Percentiles rank a stretch among this genome's conserved stretches.
Conservation (phyloP, 2,329 filamentous ascomycete genomes). For the Paracoccidioides lutzii region DNA sequence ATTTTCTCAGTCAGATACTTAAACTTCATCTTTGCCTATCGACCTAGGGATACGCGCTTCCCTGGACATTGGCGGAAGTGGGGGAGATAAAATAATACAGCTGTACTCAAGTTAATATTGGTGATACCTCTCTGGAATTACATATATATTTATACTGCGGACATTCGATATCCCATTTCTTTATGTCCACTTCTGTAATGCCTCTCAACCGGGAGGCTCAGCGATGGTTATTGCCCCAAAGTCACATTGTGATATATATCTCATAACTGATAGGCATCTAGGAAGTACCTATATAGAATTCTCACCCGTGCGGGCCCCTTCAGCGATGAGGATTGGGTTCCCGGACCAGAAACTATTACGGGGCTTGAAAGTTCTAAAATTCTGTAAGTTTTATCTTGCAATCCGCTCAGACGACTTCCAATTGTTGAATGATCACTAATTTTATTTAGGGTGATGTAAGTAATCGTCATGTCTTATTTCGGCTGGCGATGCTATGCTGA, state of each 20-base stretch:
- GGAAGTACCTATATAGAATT: conserved; percentile 74
- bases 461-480: background rate
- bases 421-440: conserved; percentile 5
- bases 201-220: background rate
- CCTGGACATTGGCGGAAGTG: no score
- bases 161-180: background rate
- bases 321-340: conserved; percentile 51
- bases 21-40: no score
- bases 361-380: conserved; percentile 60
- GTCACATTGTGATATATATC: conserved; percentile 4
- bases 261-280: conserved; percentile 24
- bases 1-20: background rate
- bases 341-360: conserved; percentile 39
- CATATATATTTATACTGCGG: background rate
- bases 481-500: conserved; percentile 1
- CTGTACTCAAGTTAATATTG: background rate
- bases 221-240: conserved; percentile 17
- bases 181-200: background rate
- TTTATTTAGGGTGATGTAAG: conserved; percentile 24
- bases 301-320: conserved; percentile 67
- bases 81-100: no score
- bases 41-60: no score
- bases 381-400: conserved; percentile 41
- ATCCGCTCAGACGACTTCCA: background rate
- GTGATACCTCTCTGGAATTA: background rate